Base-by-base conservation (phyloP, 23 red algal species). In the Gracilaria caudata region DNA sequence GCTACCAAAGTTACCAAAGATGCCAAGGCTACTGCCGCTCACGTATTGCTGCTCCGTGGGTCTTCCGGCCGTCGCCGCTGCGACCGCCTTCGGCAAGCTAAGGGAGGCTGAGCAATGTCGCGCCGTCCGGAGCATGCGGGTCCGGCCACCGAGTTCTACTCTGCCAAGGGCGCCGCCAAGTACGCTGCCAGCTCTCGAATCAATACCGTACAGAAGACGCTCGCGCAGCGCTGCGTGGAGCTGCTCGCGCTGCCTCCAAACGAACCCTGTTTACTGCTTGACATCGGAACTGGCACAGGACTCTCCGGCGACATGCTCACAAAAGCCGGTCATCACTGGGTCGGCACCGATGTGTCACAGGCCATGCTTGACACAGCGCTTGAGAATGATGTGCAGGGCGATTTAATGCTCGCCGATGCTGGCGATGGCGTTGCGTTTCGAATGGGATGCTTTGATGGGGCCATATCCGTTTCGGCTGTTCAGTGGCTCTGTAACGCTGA, bases 401-500 rank as follows among this genome's bases (percentile, higher is more conserved):
- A 95, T 55, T 29, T 95, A 4, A 70, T 95, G 14, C 59, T 89
- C 7, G 81, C 83, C 7, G 96, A 95, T 26, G 79, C 88, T 30
- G 96, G 96, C 21, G 85, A 88, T 24, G 96, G 93, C n/a, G 51
- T 98, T 21, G 43, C 87, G 14, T 89, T 95, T 64, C 89, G 83
- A 13, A 90, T 87, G 44, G 93, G 90, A 19, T 61, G 28, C 32
- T 92, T 89, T 77, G 96, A 98, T 58, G 96, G 96, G 47, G 96
- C 96, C 64, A 57, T 98, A 26, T 94, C 89, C 45, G 92, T 98
- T n/a, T 98, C 96, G 14, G 96, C 89, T 33, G 51, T 98, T 21
- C 96, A 98, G 55, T 98, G 96, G 96, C 83, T 98, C 14, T 98
- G 96, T 58, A 92, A 93, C 14, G 96, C 93, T 7, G 92, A 95